Conservation (phyloP, 2,329 filamentous ascomycete species). For the Phialophora tarda region DNA sequence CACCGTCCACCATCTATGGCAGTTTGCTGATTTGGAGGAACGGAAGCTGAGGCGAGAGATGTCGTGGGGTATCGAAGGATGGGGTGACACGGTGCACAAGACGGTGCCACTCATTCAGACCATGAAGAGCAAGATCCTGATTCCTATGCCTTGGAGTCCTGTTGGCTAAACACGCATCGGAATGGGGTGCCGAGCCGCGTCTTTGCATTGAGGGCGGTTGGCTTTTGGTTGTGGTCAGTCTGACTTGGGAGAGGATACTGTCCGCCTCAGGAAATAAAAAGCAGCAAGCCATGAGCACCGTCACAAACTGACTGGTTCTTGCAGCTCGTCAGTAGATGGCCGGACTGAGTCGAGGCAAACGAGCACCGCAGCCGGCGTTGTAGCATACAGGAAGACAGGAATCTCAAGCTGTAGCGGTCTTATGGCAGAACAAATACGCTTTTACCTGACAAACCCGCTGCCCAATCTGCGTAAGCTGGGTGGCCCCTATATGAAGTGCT, state of each 20-base stretch:
- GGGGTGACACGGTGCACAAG: slow-evolving; percentile 97
- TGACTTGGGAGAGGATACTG: not conserved
- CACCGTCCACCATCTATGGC: slow-evolving; percentile 97
- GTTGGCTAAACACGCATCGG: slow-evolving; percentile 66
- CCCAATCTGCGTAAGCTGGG: not conserved
- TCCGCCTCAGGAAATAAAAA: not conserved
- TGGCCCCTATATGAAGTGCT: not conserved
- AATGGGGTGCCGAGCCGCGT: not conserved
- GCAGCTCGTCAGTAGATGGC: not conserved
- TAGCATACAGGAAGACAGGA: not conserved
- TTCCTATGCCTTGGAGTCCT: slow-evolving; percentile 96
- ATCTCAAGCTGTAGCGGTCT: not conserved
- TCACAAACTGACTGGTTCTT: not conserved
- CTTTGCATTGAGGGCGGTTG: not conserved
- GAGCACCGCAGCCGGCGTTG: not conserved
- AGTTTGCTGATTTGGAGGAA: slow-evolving; percentile 96
- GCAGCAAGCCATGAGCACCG: not conserved
- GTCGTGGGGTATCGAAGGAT: slow-evolving; percentile 93
- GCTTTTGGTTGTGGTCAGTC: not conserved
- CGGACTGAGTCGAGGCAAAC: not conserved
- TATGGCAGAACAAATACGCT: not conserved
- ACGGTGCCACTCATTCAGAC: slow-evolving; percentile 94
- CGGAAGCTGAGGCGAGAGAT: slow-evolving; percentile 86
- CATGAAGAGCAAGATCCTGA: slow-evolving; percentile 92
- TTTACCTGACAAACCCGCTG: not conserved